phyloP scores from a whole-genome alignment of 2,329 filamentous ascomycete species.

The Chrysosporium queenslandicum region DNA sequence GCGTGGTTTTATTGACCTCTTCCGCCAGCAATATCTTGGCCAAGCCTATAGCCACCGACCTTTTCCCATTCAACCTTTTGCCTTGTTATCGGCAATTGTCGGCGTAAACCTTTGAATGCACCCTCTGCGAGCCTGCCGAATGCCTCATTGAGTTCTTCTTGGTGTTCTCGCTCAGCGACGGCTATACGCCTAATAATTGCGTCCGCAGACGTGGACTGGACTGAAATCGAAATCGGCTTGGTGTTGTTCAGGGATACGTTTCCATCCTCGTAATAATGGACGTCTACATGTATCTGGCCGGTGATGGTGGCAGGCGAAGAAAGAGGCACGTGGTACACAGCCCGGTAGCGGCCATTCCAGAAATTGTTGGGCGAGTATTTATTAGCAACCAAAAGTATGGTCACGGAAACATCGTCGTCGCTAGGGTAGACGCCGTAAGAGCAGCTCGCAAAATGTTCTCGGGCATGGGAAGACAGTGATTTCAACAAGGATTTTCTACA shows the following conservation, averaged over 20 bases:
- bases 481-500: slow-evolving; percentile 73
- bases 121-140: slow-evolving; percentile 85
- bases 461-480: slow-evolving; percentile 61
- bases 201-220: slow-evolving; percentile 55
- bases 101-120: slow-evolving; percentile 82
- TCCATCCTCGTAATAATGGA: slow-evolving; percentile 99
- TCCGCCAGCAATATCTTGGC: slow-evolving; percentile 66
- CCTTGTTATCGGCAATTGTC: slow-evolving; percentile 89
- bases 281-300: slow-evolving; percentile 81
- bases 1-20: slow-evolving; percentile 26
- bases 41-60: slow-evolving; percentile 80
- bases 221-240: slow-evolving; percentile 57
- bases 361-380: slow-evolving; percentile 98
- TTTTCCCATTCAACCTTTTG: slow-evolving; percentile 99
- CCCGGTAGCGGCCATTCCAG: slow-evolving; percentile 97
- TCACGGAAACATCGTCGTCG: slow-evolving; percentile 63
- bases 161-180: slow-evolving; percentile 75
- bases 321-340: slow-evolving; percentile 69
- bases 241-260: slow-evolving; percentile 90
- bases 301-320: slow-evolving; percentile 52
- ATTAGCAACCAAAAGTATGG: slow-evolving; percentile 79
- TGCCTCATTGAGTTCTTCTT: slow-evolving; percentile 87
- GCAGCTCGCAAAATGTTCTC: slow-evolving; percentile 79
- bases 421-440: slow-evolving; percentile 75
- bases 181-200: slow-evolving; percentile 72